phyloP scores from a whole-genome alignment of 352 stramenopile genomes.

The Pythium folliculosum region DNA sequence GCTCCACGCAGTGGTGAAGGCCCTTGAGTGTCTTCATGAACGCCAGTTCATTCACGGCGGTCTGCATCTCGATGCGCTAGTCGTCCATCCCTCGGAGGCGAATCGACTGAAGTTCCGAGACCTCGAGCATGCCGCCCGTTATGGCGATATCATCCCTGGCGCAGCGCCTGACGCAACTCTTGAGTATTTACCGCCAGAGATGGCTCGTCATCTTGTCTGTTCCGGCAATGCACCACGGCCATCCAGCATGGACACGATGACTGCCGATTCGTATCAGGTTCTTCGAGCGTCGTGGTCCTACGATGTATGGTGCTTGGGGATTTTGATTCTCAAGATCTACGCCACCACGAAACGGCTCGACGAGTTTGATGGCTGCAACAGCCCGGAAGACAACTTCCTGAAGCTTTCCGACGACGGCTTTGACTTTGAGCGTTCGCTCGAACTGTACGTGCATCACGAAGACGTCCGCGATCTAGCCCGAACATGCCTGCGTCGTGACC shows the following conservation, averaged over 20 bases:
- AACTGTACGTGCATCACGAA: slow-evolving; percentile 45
- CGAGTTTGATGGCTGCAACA: slow-evolving; percentile 46
- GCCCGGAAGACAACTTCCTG: slow-evolving; percentile 37
- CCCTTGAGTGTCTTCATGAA: slow-evolving; percentile 48
- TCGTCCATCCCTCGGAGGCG: slow-evolving; percentile 38
- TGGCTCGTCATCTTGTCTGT: slow-evolving; percentile 42
- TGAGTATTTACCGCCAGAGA: slow-evolving; percentile 53
- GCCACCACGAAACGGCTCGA: slow-evolving; percentile 43
- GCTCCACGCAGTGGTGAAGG: slow-evolving; percentile 39
- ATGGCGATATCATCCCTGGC: slow-evolving; percentile 29
- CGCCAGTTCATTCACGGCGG: slow-evolving; percentile 56
- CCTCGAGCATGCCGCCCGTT: slow-evolving; percentile 47
- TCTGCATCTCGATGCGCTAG: slow-evolving; percentile 44
- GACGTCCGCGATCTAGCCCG: slow-evolving; percentile 46
- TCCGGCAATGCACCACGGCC: slow-evolving; percentile 16
- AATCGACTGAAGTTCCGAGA: slow-evolving; percentile 48
- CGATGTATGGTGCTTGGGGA: slow-evolving; percentile 64
- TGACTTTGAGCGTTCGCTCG: slow-evolving; percentile 53
- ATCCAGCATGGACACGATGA: slow-evolving; percentile 11
- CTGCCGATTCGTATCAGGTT: slow-evolving; percentile 23
- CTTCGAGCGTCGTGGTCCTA: slow-evolving; percentile 37
- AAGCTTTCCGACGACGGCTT: slow-evolving; percentile 33
- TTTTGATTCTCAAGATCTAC: slow-evolving; percentile 63
- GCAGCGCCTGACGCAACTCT: slow-evolving; percentile 13
- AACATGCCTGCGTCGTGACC: slow-evolving; percentile 42